Conservation (phyloP, 2,329 filamentous ascomycete genomes). For the Alternaria arbusti region DNA sequence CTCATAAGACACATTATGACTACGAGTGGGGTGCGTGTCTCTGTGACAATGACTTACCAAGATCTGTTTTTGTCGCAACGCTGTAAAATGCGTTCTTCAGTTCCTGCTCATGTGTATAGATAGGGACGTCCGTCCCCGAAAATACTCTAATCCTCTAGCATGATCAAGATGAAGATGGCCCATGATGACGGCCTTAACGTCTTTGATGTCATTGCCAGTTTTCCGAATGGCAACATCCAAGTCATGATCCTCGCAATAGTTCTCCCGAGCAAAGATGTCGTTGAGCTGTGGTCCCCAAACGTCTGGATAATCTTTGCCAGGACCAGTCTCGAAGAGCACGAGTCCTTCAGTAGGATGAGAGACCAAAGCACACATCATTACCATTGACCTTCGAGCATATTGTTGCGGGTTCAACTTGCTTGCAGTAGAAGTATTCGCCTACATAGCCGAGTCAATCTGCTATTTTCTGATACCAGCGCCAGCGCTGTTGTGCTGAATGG, state of each 20-base stretch:
- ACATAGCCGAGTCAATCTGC: too few species aligned
- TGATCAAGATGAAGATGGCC: slow-evolving; percentile 49
- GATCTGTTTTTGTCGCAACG: slow-evolving; percentile 38
- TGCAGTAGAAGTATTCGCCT: too few species aligned
- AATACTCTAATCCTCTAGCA: slow-evolving; percentile 45
- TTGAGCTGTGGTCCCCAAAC: slow-evolving; percentile 36
- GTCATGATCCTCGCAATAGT: slow-evolving; percentile 24
- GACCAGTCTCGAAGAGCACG: slow-evolving; percentile 46
- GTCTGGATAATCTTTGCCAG: slow-evolving; percentile 38
- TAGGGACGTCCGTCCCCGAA: slow-evolving; percentile 44
- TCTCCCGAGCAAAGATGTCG: slow-evolving; percentile 41
- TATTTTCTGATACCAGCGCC: too few species aligned
- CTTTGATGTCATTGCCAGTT: slow-evolving; percentile 44
- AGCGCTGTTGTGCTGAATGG: not conserved
- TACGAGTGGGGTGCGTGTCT: slow-evolving; percentile 32
- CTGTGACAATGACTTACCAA: slow-evolving; percentile 41
- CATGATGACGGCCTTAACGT: slow-evolving; percentile 47
- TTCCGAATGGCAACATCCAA: slow-evolving; percentile 29
- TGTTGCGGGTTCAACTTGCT: too few species aligned
- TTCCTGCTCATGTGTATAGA: slow-evolving; percentile 49
- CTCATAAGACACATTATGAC: too few species aligned
- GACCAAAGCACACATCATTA: slow-evolving; percentile 38
- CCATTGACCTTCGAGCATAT: slow-evolving; percentile 18
- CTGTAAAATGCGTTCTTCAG: slow-evolving; percentile 48
- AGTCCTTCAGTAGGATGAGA: slow-evolving; percentile 44